phyloP scores from a whole-genome alignment of 176 grass and related monocot species.

The Rhynchospora pubera region DNA sequence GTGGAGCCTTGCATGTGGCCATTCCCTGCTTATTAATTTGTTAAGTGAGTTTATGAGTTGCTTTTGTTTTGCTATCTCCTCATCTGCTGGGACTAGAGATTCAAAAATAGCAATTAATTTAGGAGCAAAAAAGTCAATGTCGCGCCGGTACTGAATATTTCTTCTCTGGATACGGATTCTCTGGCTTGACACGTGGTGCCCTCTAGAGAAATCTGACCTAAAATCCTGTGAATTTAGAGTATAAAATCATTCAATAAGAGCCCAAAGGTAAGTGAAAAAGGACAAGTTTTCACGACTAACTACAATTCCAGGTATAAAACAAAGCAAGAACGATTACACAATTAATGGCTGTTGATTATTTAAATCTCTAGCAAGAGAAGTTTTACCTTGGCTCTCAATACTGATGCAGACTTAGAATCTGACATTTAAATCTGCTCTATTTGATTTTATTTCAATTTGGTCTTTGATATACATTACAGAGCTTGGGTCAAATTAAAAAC shows the following conservation, averaged over 20 bases:
- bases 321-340: background rate
- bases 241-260: constrained; percentile 20
- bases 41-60: constrained; percentile 49
- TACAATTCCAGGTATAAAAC: background rate
- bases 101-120: constrained; percentile 65
- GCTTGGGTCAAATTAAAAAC: background rate
- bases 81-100: constrained; percentile 65
- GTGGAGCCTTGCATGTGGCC: constrained; percentile 66
- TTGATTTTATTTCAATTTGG: background rate
- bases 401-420: background rate
- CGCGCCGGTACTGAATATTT: constrained; percentile 47
- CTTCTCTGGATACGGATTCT: constrained; percentile 63
- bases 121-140: constrained; percentile 64
- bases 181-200: constrained; percentile 66
- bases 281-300: background rate
- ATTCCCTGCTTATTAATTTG: constrained; percentile 71
- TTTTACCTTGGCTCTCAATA: background rate
- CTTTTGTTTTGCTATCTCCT: constrained; percentile 79
- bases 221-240: constrained; percentile 46
- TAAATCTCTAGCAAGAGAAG: background rate
- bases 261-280: background rate
- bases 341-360: background rate
- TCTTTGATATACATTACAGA: background rate
- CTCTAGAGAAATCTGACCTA: constrained; percentile 81
- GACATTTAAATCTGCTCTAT: background rate